phyloP scores from a whole-genome alignment of 257 asterid species.

The Solanum clarkiae region DNA sequence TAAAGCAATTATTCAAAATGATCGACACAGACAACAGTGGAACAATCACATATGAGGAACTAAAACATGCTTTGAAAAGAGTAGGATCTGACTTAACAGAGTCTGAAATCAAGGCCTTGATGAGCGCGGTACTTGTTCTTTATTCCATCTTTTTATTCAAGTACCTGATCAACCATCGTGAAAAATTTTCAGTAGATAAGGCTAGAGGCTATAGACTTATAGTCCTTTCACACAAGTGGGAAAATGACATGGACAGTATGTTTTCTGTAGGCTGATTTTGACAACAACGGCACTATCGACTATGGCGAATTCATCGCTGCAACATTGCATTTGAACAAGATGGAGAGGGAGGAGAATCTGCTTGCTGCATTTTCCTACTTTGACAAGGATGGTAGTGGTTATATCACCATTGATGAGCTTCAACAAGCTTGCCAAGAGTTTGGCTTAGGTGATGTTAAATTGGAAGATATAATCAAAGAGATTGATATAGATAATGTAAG shows the following conservation, averaged over 20 bases:
- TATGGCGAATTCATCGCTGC: slow-evolving; percentile 96
- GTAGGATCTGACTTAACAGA: slow-evolving; percentile 87
- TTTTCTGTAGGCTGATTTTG: slow-evolving; percentile 72
- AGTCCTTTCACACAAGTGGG: background rate
- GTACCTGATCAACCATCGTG: background rate
- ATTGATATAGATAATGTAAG: slow-evolving; percentile 77
- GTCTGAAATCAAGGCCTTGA: slow-evolving; percentile 64
- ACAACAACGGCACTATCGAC: slow-evolving; percentile 83
- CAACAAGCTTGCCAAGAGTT: slow-evolving; percentile 91
- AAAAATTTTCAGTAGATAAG: background rate
- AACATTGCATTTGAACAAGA: slow-evolving; percentile 80
- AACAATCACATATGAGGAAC: slow-evolving; percentile 74
- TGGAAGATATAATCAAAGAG: slow-evolving; percentile 73
- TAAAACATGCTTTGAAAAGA: slow-evolving; percentile 57
- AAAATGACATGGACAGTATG: background rate
- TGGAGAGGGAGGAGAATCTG: slow-evolving; percentile 89
- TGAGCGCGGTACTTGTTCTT: slow-evolving; percentile 54
- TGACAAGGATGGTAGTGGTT: slow-evolving; percentile 97
- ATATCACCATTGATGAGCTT: slow-evolving; percentile 84
- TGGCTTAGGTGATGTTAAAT: slow-evolving; percentile 52
- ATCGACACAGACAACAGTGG: slow-evolving; percentile 84
- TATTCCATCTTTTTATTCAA: background rate
- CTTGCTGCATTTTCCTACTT: slow-evolving; percentile 93
- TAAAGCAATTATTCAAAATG: slow-evolving; percentile 78
- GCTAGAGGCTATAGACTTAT: background rate